Base-by-base conservation (phyloP, 176 grass and related monocot species). In the Alloteropsis semialata region DNA sequence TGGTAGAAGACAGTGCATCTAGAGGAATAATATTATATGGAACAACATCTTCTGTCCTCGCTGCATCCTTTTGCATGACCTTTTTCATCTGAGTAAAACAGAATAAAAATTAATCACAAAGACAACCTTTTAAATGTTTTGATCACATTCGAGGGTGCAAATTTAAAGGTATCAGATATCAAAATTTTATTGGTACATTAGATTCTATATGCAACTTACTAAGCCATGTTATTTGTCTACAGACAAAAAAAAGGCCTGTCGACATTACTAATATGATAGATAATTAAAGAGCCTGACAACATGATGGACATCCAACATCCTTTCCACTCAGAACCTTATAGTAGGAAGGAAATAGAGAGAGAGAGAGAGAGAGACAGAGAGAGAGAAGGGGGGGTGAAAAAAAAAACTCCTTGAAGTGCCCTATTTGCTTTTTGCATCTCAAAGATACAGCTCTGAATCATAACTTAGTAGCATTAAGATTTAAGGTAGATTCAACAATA, bases 21-120 rank as follows among this genome's bases (percentile, higher is more conserved):
- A 97, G 76, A 77, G 95, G 95, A 84, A 97, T 97, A 59, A 97
- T 97, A 81, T 97, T 97, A 92, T 97, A 97, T 71, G 95, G 90
- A 36, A 91, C 84, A 65, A 82, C 65, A 85, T 97, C 95, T 65
- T 97, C 95, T 48, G 92, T 92, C 84, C 87, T 97, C 70, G 74
- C 92, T 12, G 95, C 95, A 84, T 97, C 95, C 39, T 91, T 94
- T 77, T 94, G 76, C 90, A 97, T 97, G 29, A 97, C 90, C 77
- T 33, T 53, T 87, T 97, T 97, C 92, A 92, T 91, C 95, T 97
- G 75, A 85, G 10, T 4, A 88, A 55, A 80, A 81, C 32, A 81
- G 61, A 84, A 87, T 22, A 70, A 56, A 73, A 29, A 78, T 74
- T 81, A 42, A 45, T 69, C 25, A 78, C 33, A 77, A 57, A 71